Conservation (phyloP, 768 basidiomycete genomes). For the Ephemerocybe angulata region DNA sequence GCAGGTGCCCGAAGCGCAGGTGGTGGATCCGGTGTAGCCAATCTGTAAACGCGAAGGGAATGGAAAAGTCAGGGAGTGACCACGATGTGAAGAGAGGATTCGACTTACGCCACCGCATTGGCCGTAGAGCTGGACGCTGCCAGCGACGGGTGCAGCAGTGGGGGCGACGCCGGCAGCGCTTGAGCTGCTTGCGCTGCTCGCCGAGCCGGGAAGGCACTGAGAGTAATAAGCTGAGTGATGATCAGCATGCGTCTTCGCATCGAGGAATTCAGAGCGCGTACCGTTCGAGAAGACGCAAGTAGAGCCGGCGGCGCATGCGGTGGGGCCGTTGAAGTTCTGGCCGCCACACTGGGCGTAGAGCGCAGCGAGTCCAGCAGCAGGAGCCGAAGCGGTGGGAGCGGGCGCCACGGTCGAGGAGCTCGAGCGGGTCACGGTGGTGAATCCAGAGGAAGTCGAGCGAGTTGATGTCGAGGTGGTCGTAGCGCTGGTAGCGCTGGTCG, state of each 20-base stretch:
- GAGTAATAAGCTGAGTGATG: conserved; percentile 7
- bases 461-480: background rate
- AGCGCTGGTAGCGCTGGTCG: background rate
- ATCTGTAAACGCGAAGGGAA: too few relatives aligned
- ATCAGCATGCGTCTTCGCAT: background rate
- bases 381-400: background rate
- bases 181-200: background rate
- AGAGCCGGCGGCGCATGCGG: conserved; percentile 3
- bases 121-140: background rate
- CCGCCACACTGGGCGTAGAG: conserved; percentile 25
- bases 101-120: conserved; percentile 6
- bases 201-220: conserved; percentile 4
- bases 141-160: background rate
- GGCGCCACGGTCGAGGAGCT: conserved; percentile 2
- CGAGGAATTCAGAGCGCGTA: background rate
- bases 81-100: background rate
- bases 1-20: conserved; percentile 19
- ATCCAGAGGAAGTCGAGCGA: conserved; percentile 14
- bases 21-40: conserved; percentile 18
- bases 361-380: conserved; percentile 8
- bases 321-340: conserved; percentile 2
- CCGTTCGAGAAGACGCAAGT: conserved; percentile 10
- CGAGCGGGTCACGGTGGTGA: background rate
- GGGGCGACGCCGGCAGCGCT: background rate
- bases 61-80: background rate